These are phyloP conservation scores for Thelonectria blattea DNA, from an alignment of 2,329 filamentous ascomycete species.

Conservation along the genomic window DNA sequence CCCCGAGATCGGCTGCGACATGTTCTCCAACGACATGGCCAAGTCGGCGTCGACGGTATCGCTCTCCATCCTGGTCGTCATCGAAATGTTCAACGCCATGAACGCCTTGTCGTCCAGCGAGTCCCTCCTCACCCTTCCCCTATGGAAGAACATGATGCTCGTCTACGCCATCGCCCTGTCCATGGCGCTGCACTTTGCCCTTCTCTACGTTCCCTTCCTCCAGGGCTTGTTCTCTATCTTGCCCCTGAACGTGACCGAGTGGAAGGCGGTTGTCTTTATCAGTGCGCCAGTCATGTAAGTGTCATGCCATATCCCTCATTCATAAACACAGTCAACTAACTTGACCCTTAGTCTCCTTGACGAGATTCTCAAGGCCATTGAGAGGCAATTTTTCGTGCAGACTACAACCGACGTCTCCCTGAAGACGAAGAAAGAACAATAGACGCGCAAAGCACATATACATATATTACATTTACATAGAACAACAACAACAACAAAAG, in stretches of 20 bases:
- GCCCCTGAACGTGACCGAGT: slow-evolving; percentile 84
- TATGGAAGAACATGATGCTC: slow-evolving; percentile 99
- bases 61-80: slow-evolving; percentile 89
- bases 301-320: neutral
- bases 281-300: slow-evolving; percentile 93
- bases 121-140: slow-evolving; percentile 86
- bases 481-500: slow-evolving; percentile 25
- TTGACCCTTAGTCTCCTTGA: slow-evolving; percentile 70
- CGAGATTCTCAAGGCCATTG: slow-evolving; percentile 79
- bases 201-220: slow-evolving; percentile 89
- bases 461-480: neutral
- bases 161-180: slow-evolving; percentile 92
- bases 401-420: slow-evolving; percentile 48
- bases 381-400: slow-evolving; percentile 70
- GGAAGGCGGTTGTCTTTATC: slow-evolving; percentile 88
- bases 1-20: slow-evolving; percentile 87
- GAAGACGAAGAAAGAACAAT: slow-evolving; percentile 62
- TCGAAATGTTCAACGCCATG: slow-evolving; percentile 99
- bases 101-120: slow-evolving; percentile 96
- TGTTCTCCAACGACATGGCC: slow-evolving; percentile 86
- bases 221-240: slow-evolving; percentile 90
- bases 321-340: slow-evolving; percentile 31
- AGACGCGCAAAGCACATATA: slow-evolving; percentile 40
- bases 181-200: slow-evolving; percentile 93
- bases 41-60: slow-evolving; percentile 93